Evolutionary conservation across 495 filamentous ascomycete genomes (phyloP), one percentile per base, ranked within the genome.

Genomic region (Glarea lozoyensis): DNA sequence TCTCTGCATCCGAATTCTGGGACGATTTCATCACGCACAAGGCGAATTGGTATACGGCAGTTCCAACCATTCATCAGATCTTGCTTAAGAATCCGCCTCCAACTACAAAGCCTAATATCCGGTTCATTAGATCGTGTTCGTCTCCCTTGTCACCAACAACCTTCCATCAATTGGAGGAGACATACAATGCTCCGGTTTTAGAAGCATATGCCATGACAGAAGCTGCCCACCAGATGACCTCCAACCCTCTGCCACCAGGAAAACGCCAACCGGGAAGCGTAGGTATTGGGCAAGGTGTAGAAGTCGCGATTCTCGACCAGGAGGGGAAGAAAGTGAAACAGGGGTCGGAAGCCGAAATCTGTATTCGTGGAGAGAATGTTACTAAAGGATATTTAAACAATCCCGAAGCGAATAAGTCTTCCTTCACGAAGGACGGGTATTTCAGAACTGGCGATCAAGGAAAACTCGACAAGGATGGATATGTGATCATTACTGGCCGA

Each of bases 151-250:
- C 82, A 0, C 86, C 86, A 0, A 82, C 81, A 37, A 77, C 73
- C 37, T 88, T 89, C 64, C 67, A 86, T 46, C 73, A 80, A 33
- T 72, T 90, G 2, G 86, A 90, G 50, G 62, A 72, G 40, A 65
- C 76, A 4, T 82, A 85, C 62, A 66, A 75, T 22, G 82, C 86
- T 1, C 86, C 86, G 2, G 86, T 93, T 2, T 69, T 93, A 9
- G 86, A 93, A 60, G 86, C 86, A 10, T 93, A 93, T 60, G 86
- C 86, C 44, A 93, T 93, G 86, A 93, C 86, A 20, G 86, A 93
- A 63, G 86, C 82, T 17, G 81, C 86, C 9, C 86, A 90, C 60
- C 86, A 90, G 56, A 89, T 93, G 81, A 86, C 85, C 10, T 85
- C 80, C 39, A 92, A 90, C 66, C 86, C 86, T 16, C 72, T 90